A percentile compares a stretch with the other conserved stretches of the same genome.
Evolutionary conservation across 202 grass and related monocot species (phyloP).

Genomic region (Eragrostis tef): DNA sequence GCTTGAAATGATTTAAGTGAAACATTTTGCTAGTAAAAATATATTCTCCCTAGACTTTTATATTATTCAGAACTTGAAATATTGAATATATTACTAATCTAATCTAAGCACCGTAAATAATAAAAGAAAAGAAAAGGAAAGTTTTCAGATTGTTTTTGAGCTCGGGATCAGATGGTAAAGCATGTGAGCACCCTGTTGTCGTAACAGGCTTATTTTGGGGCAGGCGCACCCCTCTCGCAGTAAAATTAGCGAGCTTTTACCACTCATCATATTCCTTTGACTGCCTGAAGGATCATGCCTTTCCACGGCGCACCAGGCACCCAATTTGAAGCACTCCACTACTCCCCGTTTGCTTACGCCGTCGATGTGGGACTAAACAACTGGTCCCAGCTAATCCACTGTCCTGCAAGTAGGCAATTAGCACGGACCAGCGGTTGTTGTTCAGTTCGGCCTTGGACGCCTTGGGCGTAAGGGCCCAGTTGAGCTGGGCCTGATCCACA

Average conservation of each 20-base stretch:
- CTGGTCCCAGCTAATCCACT: too few species aligned
- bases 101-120: too few species aligned
- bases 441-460: too few species aligned
- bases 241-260: conserved; percentile 48
- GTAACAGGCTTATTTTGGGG: conserved; percentile 72
- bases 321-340: background rate
- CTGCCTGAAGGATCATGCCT: conserved; percentile 82
- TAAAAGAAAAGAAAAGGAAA: background rate
- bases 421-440: too few species aligned
- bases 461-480: too few species aligned
- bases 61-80: too few species aligned
- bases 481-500: background rate
- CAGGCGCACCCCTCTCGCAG: conserved; percentile 59
- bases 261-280: conserved; percentile 73
- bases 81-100: too few species aligned
- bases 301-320: accelerated
- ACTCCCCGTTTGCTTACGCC: accelerated
- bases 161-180: conserved; percentile 70
- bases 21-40: too few species aligned
- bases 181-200: conserved; percentile 47
- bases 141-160: background rate
- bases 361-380: conserved; percentile 63
- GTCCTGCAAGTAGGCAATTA: too few species aligned
- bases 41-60: too few species aligned
- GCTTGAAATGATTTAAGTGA: too few species aligned